Conservation (phyloP, 1,284 basidiomycete species). For the Cryptococcus sp. region DNA sequence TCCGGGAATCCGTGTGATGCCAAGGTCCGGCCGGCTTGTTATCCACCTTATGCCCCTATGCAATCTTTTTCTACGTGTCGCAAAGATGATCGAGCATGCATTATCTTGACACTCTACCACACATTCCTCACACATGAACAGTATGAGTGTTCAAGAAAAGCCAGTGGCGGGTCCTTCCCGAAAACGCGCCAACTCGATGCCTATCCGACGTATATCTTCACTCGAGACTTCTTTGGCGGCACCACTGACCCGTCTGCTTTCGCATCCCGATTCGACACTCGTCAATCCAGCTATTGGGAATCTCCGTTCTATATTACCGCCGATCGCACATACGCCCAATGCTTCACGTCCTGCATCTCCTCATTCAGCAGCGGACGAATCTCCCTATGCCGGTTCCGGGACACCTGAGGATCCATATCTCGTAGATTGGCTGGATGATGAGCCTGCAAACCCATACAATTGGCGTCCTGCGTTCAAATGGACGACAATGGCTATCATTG, state of each 20-base stretch:
- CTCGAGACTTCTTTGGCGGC: slow-evolving; percentile 13
- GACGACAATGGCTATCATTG: slow-evolving; percentile 30
- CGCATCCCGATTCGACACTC: not conserved
- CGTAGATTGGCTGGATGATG: slow-evolving; percentile 52
- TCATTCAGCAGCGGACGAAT: slow-evolving; percentile 5
- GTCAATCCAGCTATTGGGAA: not conserved
- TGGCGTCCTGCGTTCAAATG: slow-evolving; percentile 55
- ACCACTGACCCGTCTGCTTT: slow-evolving; percentile 10
- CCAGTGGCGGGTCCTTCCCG: not conserved
- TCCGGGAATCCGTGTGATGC: not conserved
- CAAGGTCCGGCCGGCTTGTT: not conserved
- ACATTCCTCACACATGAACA: not conserved
- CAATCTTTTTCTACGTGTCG: not conserved
- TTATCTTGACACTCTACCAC: not conserved
- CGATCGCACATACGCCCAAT: not conserved
- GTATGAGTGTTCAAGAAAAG: not conserved
- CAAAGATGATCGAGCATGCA: not conserved
- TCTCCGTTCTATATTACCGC: not conserved
- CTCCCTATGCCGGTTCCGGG: slow-evolving; percentile 22
- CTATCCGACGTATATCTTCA: slow-evolving; percentile 3
- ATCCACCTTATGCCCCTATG: not conserved
- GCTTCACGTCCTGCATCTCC: slow-evolving; percentile 1
- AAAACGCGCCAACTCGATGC: not conserved
- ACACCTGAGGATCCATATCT: slow-evolving; percentile 27
- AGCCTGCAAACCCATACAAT: slow-evolving; percentile 62